Conservation (phyloP, 163 green algal species). For the Prototheca cutis region DNA sequence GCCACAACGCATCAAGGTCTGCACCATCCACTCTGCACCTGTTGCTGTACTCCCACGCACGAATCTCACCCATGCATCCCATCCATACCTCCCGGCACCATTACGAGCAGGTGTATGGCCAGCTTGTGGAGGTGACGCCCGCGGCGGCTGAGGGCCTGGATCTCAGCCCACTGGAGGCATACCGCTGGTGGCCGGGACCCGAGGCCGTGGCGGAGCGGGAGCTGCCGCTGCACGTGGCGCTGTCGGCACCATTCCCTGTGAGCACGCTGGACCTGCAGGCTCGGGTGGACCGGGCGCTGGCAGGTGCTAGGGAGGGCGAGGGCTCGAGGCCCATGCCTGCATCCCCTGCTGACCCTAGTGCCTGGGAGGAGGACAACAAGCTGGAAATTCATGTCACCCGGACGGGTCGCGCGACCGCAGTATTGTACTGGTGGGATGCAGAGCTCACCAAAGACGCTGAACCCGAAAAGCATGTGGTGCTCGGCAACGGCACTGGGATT, state of each 20-base stretch:
- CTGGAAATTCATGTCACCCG: constrained; percentile 27
- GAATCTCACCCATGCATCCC: too few relatives aligned
- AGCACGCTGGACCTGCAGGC: constrained; percentile 40
- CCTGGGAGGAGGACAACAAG: constrained; percentile 25
- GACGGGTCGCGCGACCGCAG: constrained; percentile 37
- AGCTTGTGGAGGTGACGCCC: constrained; percentile 29
- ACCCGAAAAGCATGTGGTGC: too few relatives aligned
- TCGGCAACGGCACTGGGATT: too few relatives aligned
- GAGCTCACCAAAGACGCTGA: too few relatives aligned
- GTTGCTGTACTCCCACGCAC: too few relatives aligned
- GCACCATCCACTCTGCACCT: too few relatives aligned
- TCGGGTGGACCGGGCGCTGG: too few relatives aligned
- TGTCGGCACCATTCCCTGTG: constrained; percentile 38
- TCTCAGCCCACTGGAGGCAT: constrained; percentile 44
- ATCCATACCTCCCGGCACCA: too few relatives aligned
- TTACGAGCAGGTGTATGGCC: constrained; percentile 31
- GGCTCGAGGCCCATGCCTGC: too few relatives aligned
- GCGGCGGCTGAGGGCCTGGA: constrained; percentile 41
- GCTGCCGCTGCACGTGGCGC: constrained; percentile 14
- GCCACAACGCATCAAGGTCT: too few relatives aligned
- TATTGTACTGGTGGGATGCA: constrained; percentile 65
- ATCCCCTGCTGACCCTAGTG: background rate
- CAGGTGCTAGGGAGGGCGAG: too few relatives aligned
- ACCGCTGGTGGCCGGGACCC: constrained; percentile 49
- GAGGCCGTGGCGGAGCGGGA: constrained; percentile 38